Evolutionary conservation across 2,329 filamentous ascomycete species (phyloP).

Genomic region (Alternaria panax): DNA sequence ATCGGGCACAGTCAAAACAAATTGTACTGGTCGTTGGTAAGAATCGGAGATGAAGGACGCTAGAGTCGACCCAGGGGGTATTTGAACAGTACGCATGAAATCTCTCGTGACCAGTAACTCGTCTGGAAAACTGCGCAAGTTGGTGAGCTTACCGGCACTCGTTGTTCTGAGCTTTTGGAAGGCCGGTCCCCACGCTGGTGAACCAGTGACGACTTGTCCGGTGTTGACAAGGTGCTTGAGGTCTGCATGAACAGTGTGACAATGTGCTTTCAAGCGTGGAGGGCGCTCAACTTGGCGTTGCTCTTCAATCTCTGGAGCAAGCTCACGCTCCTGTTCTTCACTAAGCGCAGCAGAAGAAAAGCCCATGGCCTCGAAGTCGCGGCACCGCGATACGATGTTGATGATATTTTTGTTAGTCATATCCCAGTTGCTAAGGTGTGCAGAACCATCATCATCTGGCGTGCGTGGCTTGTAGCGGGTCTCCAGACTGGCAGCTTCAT

Average conservation of each 20-base stretch:
- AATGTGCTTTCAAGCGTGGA: slow-evolving; percentile 45
- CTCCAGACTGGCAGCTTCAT: slow-evolving; percentile 62
- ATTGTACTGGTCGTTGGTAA: slow-evolving; percentile 64
- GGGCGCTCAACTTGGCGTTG: slow-evolving; percentile 65
- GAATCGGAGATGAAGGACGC: slow-evolving; percentile 3
- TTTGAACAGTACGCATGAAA: slow-evolving; percentile 58
- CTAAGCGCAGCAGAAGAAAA: slow-evolving; percentile 54
- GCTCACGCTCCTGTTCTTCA: slow-evolving; percentile 74
- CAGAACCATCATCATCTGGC: not conserved
- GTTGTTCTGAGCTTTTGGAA: slow-evolving; percentile 56
- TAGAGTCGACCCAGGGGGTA: slow-evolving; percentile 4
- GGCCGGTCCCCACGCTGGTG: slow-evolving; percentile 53
- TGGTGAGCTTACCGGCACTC: slow-evolving; percentile 49
- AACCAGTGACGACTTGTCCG: slow-evolving; percentile 42
- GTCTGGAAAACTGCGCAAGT: slow-evolving; percentile 47
- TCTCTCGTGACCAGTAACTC: slow-evolving; percentile 60
- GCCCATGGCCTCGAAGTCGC: slow-evolving; percentile 35
- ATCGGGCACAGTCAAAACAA: slow-evolving; percentile 54
- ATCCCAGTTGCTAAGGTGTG: slow-evolving; percentile 20
- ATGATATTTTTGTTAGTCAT: slow-evolving; percentile 25
- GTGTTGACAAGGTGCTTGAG: slow-evolving; percentile 52
- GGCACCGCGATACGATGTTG: slow-evolving; percentile 30
- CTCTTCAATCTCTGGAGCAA: slow-evolving; percentile 69
- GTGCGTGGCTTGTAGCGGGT: slow-evolving; percentile 58
- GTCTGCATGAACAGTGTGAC: slow-evolving; percentile 55